Conservation (phyloP, 1,284 basidiomycete species). For the Vanrija pseudolonga region DNA sequence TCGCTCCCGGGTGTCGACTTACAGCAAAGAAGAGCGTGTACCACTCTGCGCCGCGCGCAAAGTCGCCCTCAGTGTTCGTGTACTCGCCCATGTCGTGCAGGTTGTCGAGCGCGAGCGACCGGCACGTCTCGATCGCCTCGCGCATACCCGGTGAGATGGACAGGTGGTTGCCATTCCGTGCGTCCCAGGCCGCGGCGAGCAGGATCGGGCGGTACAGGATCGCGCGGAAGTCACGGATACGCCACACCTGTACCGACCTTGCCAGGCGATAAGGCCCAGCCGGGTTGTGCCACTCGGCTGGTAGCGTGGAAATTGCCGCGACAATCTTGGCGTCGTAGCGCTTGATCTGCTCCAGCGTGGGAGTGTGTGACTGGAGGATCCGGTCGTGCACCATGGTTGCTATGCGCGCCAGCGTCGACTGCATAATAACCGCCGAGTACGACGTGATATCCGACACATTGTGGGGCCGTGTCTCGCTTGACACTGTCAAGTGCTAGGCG, state of each 20-base stretch:
- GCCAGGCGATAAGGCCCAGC: slow-evolving; percentile 1
- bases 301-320: slow-evolving; percentile 1
- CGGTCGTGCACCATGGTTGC: slow-evolving; percentile 15
- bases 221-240: slow-evolving; percentile 20
- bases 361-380: slow-evolving; percentile 18
- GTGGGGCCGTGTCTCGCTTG: slow-evolving; percentile 5
- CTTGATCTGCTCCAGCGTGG: slow-evolving; percentile 18
- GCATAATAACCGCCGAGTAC: slow-evolving; percentile 24
- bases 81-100: slow-evolving; percentile 15
- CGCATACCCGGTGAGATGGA: slow-evolving; percentile 1
- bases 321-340: not conserved
- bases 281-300: not conserved
- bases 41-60: slow-evolving; percentile 13
- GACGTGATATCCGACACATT: slow-evolving; percentile 9
- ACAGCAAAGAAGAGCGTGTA: slow-evolving; percentile 21
- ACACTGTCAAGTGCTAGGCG: slow-evolving; percentile 12
- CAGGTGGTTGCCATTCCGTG: not conserved
- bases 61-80: not conserved
- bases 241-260: slow-evolving; percentile 15
- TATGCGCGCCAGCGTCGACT: slow-evolving; percentile 17
- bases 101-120: slow-evolving; percentile 18
- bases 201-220: slow-evolving; percentile 28
- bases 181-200: slow-evolving; percentile 25
- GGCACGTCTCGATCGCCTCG: slow-evolving; percentile 20
- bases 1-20: too few relatives aligned